A percentile compares a stretch with the other conserved stretches of the same genome.
Conservation (phyloP, 1,284 basidiomycete genomes). For the Puccinia triticina region DNA sequence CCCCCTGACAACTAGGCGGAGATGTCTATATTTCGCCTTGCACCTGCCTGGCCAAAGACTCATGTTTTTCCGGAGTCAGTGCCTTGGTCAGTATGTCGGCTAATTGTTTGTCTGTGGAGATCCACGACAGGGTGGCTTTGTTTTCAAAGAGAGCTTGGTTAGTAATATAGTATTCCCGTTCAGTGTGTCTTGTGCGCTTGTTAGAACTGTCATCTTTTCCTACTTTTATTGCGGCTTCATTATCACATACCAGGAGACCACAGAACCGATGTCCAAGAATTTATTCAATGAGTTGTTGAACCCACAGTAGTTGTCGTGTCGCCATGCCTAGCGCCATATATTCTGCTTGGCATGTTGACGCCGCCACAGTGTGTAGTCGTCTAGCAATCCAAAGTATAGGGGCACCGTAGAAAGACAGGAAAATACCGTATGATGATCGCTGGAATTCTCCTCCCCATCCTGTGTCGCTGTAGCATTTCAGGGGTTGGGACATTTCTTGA, state of each 20-base stretch:
- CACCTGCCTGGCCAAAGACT: background rate
- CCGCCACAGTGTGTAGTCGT: background rate
- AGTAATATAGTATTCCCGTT: slow-evolving; percentile 12
- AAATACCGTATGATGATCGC: background rate
- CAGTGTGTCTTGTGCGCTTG: slow-evolving; percentile 4
- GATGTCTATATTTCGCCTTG: too few species aligned
- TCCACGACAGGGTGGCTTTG: background rate
- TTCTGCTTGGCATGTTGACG: slow-evolving; percentile 23
- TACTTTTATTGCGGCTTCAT: slow-evolving; percentile 6
- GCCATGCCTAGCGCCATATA: too few species aligned
- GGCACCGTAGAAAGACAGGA: background rate
- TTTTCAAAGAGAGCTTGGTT: background rate
- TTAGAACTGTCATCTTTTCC: slow-evolving; percentile 7
- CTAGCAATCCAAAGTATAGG: slow-evolving; percentile 8
- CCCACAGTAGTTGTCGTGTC: slow-evolving; percentile 3
- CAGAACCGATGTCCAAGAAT: background rate
- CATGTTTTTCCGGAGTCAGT: slow-evolving; percentile 4
- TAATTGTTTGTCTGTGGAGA: too few species aligned
- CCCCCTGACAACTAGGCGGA: too few species aligned
- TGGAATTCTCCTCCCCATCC: slow-evolving; percentile 26
- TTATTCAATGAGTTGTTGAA: background rate
- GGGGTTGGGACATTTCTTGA: background rate
- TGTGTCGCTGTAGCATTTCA: slow-evolving; percentile 8
- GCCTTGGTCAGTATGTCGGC: too few species aligned
- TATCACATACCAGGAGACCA: background rate